Percentiles rank a stretch among this genome's conserved stretches.
phyloP scores from a whole-genome alignment of 1,139 yeast genomes.

The Casaregolazyma suthepensis region DNA sequence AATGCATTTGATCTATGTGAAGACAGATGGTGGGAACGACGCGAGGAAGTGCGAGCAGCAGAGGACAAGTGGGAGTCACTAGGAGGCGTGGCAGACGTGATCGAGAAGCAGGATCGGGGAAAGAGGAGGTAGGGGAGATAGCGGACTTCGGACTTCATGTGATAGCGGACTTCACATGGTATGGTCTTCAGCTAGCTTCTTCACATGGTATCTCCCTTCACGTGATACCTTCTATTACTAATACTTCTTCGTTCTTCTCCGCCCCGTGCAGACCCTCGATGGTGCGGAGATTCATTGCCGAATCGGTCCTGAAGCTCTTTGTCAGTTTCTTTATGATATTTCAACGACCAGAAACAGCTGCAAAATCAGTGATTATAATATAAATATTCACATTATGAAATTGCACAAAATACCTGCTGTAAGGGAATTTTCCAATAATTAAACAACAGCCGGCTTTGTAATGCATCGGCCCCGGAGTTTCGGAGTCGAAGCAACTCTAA shows the following conservation, averaged over 20 bases:
- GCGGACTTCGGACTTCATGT: no score
- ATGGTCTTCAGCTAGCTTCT: no score
- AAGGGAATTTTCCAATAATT: background rate
- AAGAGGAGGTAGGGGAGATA: conserved; percentile 7
- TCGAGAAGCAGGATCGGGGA: conserved; percentile 45
- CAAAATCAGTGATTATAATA: no score
- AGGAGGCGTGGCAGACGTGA: conserved; percentile 86
- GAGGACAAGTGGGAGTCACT: conserved; percentile 86
- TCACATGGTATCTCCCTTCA: no score
- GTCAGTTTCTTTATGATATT: background rate
- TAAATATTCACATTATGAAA: background rate
- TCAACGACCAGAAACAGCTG: background rate
- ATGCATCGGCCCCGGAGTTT: background rate
- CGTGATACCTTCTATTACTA: no score
- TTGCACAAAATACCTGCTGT: no score
- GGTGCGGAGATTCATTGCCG: background rate
- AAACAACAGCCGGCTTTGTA: background rate
- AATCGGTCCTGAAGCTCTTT: background rate
- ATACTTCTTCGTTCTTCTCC: no score
- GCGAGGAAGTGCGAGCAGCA: conserved; percentile 82
- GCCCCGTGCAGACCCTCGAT: no score
- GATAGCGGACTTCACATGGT: no score
- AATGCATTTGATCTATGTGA: conserved; percentile 88
- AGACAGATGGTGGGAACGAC: conserved; percentile 98
- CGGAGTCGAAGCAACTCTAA: background rate